Base-by-base conservation (phyloP, 305 asterid species). In the Solanum hybrid region DNA sequence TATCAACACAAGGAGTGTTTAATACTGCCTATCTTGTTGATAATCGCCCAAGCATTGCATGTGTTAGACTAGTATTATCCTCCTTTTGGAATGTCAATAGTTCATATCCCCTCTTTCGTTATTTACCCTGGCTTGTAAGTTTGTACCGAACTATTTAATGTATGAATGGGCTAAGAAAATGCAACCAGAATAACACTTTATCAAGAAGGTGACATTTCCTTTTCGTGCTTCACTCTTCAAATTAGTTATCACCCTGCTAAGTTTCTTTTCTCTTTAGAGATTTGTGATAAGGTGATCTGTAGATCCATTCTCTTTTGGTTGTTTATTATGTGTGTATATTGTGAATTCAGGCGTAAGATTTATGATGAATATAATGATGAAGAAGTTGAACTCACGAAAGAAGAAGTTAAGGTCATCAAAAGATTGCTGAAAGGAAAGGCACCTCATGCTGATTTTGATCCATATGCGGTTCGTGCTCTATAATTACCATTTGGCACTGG, bases 361-460 rank as follows among this genome's bases (percentile, higher is more conserved):
- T 91, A 91, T 84, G 99, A 97, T 86, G 99, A 96, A 79, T 93
- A 93, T 94, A 96, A 96, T 89, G 99, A 97, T 81, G 99, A 97
- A 91, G 95, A 93, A 69, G 97, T 97, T 90, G 98, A 96, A 93
- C 93, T 96, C 91, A 96, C 99, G 0, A 96, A 95, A 93, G 94
- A 93, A 67, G 98, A 96, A 93, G 92, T 94, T 83, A 94, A 95
- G 78, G 69, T 94, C 78, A 87, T 96, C 34, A 92, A 95, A 35
- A 95, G 95, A 94, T 87, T 96, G 91, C 90, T 96, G 92, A 92
- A 97, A 91, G 98, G 98, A 61, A 94, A 94, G 93, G 99, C 99
- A 83, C 99, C 99, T 67, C 97, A 96, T 94, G 94, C 96, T 76
- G 99, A 95, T 85, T 97, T 97, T 75, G 98, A 96, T 92, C 99